Base-by-base conservation (phyloP, 2,329 filamentous ascomycete species). In the Cladosporium halotolerans region DNA sequence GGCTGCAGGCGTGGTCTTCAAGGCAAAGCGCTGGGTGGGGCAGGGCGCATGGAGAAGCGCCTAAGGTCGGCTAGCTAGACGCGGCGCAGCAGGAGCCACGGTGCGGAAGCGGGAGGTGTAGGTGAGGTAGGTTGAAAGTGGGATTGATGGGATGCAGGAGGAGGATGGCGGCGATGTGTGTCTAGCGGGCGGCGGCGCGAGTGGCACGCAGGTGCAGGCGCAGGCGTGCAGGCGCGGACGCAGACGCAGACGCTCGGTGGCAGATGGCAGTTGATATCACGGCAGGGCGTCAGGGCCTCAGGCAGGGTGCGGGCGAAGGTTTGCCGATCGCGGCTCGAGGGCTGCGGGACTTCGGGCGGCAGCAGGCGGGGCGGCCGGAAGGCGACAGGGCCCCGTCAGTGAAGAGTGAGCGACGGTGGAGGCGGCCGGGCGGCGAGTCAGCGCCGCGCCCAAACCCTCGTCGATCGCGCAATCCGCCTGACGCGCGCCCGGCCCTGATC, bases 51-150 rank as follows among this genome's bases (percentile, higher is more conserved):
- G 48, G 16, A 40, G 34, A 28, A 40, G 48, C 48, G 48, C 48
- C 19, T 51, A 44, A 44, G 39, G 48, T 42, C 48, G 48, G 48
- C 48, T 51, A 51, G 18, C 28, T 51, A 51, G 48, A 51, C 48
- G 48, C 48, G 42, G 31, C 32, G 48, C 48, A 40, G 48, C 48
- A 42, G 23, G 40, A 28, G 16, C 14, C 9, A 18, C 8, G 16
- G 6, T 4, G 23, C 23, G 23, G 23, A 7, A 5, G 23, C 23
- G 23, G 23, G 16, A 18, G 16, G 16, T 18, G 16, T 18, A 18
- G 16, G 16, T 18, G 3, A 3, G 16, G 16, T 18, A 18, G 2
- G 16, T 18, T 18, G 16, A 3, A 18, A 18, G 16, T 18, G 16
- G 3, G 16, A 18, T 3, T 18, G 23, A 28, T 7, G 23, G 5